Conservation (phyloP, 2,329 filamentous ascomycete species). For the Metarhizium guizhouense region DNA sequence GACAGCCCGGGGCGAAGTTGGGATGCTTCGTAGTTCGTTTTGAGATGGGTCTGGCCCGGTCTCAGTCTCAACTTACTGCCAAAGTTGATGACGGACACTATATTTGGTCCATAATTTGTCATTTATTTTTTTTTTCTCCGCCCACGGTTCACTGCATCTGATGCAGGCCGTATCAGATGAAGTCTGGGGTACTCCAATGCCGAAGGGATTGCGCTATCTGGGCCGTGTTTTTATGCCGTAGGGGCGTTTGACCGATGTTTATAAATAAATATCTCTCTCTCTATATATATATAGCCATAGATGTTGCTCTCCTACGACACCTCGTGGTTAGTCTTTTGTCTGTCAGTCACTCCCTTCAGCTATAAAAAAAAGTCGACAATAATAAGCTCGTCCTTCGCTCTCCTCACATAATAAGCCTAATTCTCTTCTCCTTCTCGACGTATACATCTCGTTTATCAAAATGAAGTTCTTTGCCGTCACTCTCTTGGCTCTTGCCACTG, state of each 20-base stretch:
- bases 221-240: too few relatives aligned
- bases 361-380: background rate
- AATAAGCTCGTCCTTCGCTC: background rate
- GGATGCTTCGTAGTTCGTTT: background rate
- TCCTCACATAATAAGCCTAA: too few relatives aligned
- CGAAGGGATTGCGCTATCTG: too few relatives aligned
- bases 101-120: too few relatives aligned
- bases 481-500: slow-evolving; percentile 36
- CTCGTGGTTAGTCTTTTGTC: background rate
- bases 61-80: background rate
- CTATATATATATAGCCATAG: too few relatives aligned
- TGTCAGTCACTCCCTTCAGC: background rate
- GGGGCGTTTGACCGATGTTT: too few relatives aligned
- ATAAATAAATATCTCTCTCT: too few relatives aligned
- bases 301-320: background rate
- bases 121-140: too few relatives aligned
- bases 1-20: background rate
- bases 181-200: too few relatives aligned
- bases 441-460: slow-evolving; percentile 18
- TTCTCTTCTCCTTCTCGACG: background rate
- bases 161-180: background rate
- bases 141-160: too few relatives aligned
- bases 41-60: background rate
- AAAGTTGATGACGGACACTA: too few relatives aligned
- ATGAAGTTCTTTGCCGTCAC: slow-evolving; percentile 45